These are phyloP conservation scores for Carpediemonas membranifera DNA, from an alignment of 78 protist genomes.

Conservation along the genomic window DNA sequence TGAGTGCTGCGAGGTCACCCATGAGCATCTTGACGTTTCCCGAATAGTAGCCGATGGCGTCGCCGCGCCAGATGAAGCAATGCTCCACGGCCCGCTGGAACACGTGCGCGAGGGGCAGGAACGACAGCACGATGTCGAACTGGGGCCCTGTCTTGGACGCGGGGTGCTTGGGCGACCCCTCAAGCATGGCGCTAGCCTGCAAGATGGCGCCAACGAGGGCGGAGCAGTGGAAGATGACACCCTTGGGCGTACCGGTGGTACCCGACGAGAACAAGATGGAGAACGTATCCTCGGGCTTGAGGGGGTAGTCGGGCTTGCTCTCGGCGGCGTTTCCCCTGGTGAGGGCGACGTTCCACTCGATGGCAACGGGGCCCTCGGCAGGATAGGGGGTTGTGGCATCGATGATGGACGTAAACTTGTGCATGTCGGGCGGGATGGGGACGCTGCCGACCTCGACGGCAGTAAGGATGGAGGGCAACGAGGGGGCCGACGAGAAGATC, in stretches of 20 bases:
- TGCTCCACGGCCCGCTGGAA: background rate
- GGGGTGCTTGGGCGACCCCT: too few species aligned
- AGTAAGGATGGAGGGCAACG: too few species aligned
- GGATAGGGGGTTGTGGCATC: background rate
- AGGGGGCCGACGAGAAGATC: too few species aligned
- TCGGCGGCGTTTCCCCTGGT: too few species aligned
- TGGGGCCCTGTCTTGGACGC: too few species aligned
- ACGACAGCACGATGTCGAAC: background rate
- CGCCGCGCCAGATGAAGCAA: slow-evolving; percentile 14
- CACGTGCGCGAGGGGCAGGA: slow-evolving; percentile 19
- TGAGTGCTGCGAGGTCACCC: slow-evolving; percentile 57
- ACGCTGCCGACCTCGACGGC: too few species aligned
- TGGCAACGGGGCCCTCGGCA: background rate
- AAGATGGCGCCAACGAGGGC: background rate
- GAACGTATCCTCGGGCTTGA: background rate
- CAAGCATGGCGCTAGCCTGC: too few species aligned
- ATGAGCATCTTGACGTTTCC: slow-evolving; percentile 21
- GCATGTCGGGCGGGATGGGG: background rate
- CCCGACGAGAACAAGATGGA: background rate
- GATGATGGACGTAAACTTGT: background rate
- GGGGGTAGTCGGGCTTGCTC: background rate
- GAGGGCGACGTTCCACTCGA: background rate
- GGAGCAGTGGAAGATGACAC: background rate
- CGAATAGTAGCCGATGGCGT: slow-evolving; percentile 25
- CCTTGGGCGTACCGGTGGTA: slow-evolving; percentile 15